Evolutionary conservation across 2,329 filamentous ascomycete species (phyloP).

Genomic region (Ophiostoma novo-ulmi): DNA sequence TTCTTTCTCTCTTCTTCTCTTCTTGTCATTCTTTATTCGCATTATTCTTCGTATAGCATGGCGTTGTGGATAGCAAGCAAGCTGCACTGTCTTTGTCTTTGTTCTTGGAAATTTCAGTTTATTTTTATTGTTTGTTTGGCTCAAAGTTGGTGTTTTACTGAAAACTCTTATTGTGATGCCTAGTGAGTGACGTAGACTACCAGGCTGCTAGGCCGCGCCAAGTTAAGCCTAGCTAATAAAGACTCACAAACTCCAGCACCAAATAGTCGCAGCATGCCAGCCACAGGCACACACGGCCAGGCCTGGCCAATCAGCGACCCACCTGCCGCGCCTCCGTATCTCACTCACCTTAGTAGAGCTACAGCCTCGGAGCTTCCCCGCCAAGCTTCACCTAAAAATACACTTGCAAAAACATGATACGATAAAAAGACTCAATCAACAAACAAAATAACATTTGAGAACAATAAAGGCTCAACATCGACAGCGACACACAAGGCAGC

Average conservation of each 20-base stretch:
- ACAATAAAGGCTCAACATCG: background rate
- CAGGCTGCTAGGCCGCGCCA: background rate
- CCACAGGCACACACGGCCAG: background rate
- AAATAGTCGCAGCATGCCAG: background rate
- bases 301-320: background rate
- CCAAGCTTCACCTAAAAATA: constrained; percentile 4
- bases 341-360: background rate
- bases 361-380: background rate
- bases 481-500: background rate
- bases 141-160: too few relatives aligned
- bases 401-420: background rate
- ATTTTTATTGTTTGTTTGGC: background rate
- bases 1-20: background rate
- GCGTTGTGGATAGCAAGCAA: constrained; percentile 6
- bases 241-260: background rate
- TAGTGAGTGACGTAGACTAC: background rate
- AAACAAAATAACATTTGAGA: background rate
- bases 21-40: background rate
- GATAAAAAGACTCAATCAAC: background rate
- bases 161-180: constrained; percentile 4
- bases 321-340: background rate
- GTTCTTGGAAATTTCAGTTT: background rate
- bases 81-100: background rate
- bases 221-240: background rate
- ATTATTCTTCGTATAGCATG: constrained; percentile 1